A percentile compares a stretch with the other conserved stretches of the same genome.
phyloP scores from a whole-genome alignment of 2,329 filamentous ascomycete species.

The Penicillium sp. region DNA sequence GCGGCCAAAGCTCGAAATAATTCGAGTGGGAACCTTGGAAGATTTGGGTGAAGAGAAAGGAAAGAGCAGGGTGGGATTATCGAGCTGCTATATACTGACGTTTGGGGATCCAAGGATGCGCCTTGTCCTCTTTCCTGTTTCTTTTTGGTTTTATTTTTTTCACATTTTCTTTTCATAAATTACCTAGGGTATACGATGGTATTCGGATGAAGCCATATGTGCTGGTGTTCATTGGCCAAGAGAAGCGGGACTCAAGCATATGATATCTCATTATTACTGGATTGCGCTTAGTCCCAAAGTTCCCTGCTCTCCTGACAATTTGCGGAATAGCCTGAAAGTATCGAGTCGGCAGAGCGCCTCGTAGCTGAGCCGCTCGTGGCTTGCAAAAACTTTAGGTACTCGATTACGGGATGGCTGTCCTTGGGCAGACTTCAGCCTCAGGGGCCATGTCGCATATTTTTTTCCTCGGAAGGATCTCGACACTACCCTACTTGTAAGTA shows the following conservation, averaged over 20 bases:
- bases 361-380: background rate
- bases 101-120: background rate
- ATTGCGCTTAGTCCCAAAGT: background rate
- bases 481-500: background rate
- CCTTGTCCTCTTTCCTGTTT: slow-evolving; percentile 4
- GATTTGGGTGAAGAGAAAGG: background rate
- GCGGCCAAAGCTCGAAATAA: background rate
- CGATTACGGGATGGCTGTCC: too few relatives aligned
- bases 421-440: background rate
- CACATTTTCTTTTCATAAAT: slow-evolving; percentile 3
- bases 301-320: background rate
- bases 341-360: background rate
- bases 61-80: slow-evolving; percentile 4
- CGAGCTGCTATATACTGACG: slow-evolving; percentile 18
- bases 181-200: background rate
- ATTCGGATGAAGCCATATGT: background rate
- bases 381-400: background rate
- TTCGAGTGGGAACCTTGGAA: background rate
- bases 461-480: too few relatives aligned
- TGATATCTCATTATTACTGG: background rate
- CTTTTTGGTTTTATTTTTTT: slow-evolving; percentile 1
- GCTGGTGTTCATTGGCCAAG: background rate
- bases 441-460: background rate
- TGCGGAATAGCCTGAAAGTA: background rate
- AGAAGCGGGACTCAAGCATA: background rate